phyloP scores from a whole-genome alignment of 306 rosid species.

The Morella rubra region DNA sequence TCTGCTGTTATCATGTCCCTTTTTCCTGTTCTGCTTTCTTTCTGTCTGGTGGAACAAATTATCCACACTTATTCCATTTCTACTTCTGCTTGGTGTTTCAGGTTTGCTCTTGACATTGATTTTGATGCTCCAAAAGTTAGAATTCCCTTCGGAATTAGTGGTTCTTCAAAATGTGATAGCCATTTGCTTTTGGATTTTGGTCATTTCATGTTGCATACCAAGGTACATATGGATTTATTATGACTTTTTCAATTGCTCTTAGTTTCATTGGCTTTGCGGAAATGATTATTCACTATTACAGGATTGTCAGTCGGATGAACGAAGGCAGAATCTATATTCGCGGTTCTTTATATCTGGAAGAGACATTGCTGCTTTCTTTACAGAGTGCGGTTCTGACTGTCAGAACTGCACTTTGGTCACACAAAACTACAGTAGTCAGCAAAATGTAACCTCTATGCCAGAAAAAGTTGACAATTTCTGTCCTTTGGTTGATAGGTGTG shows the following conservation, averaged over 20 bases:
- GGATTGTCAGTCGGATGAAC: constrained; percentile 71
- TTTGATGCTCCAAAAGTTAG: constrained; percentile 98
- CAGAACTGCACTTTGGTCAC: constrained; percentile 51
- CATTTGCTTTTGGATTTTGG: constrained; percentile 96
- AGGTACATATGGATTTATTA: constrained; percentile 44
- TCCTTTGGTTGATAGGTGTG: constrained; percentile 91
- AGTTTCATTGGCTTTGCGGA: constrained; percentile 26
- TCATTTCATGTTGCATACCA: constrained; percentile 86
- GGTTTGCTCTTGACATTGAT: constrained; percentile 95
- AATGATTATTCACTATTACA: constrained; percentile 38
- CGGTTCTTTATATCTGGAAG: constrained; percentile 85
- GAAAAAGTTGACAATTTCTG: constrained; percentile 44
- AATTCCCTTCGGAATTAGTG: constrained; percentile 72
- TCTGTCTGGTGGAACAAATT: neutral
- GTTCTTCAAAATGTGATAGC: constrained; percentile 68
- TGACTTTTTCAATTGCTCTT: constrained; percentile 27
- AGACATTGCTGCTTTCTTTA: constrained; percentile 91
- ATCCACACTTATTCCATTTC: constrained; percentile 16
- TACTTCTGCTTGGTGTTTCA: constrained; percentile 44
- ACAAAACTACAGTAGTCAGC: constrained; percentile 41
- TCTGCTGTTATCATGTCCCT: neutral
- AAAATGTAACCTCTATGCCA: constrained; percentile 30
- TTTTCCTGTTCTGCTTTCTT: neutral
- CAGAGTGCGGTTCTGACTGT: constrained; percentile 68
- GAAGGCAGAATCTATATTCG: constrained; percentile 69